Evolutionary conservation across 192 early-diverging fungal genomes (phyloP), one percentile per base, ranked within the genome.

Genomic region (Podila minutissima): DNA sequence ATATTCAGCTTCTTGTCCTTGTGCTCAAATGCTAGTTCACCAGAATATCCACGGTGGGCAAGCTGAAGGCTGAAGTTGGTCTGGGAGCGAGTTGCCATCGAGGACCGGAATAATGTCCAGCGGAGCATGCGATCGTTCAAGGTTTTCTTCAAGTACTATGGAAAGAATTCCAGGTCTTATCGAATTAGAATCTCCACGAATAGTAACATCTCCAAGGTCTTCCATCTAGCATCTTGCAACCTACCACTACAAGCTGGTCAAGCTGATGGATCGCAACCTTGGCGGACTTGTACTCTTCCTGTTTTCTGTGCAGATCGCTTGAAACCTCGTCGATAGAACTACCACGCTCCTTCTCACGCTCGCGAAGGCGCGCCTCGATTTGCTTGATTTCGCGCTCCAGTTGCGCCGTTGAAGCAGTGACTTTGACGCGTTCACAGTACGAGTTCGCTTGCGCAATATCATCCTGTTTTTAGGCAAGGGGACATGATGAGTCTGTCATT

Each of bases 11-110:
- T 87, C 53, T 88, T 76, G 46, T 85, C 75, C 4, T 82, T 37
- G 74, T 97, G 94, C 58, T 97, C 87, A 67, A 99, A 90, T 31
- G 87, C 79, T 20, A 99, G 84, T 64, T 86, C 86, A 12, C 96
- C 97, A 13, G 86, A 85, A 83, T 95, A 98, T 7, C 95, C 96
- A 35, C 98, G 91, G 71, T 91, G 89, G 12, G 85, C 67, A 67
- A 99, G 87, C 59, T 95, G 86, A 48, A 88, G 86, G 22, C 78
- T 69, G 78, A 99, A 99, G 64, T 92, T 84, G 68, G 35, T 37
- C 35, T 86, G 70, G 64, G 96, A 93, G 63, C 92, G 86, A 22
- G 92, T 59, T 4, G 94, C 79, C 68, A 99, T 96, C 69, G 83
- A 91, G n/a, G 82, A 83, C 19, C 89, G 87, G 85, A 98, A 95